Base-by-base conservation (phyloP, 75 land plant species). In the Selaginella tamariscina region DNA sequence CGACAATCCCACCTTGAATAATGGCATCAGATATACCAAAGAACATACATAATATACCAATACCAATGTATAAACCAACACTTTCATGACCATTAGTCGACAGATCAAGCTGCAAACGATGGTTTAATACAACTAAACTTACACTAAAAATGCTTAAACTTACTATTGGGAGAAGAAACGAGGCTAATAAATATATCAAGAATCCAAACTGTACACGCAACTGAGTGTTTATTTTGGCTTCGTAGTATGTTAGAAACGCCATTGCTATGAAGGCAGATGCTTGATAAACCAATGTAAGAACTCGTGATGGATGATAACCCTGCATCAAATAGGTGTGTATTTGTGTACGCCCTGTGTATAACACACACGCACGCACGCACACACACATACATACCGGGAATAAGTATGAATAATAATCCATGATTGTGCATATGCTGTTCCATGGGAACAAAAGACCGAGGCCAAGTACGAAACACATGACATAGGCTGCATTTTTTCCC, bases 401-500 rank as follows among this genome's bases (percentile, higher is more conserved):
- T 24, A 86, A 30, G 21, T 33, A 0, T 32, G 39, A 69, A 56
- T 86, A 93, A 63, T 91, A 91, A 68, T 91, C 97, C 76, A 69
- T 75, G 32, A 93, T 82, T 23, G 98, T 93, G 2, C 89, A 71
- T 82, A 93, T 81, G 71, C 95, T 86, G 67, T 86, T 93, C 98
- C 98, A 93, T 0, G 88, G 31, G 55, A 93, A 71, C 30, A 93
- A 88, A 33, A 75, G 80, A 23, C 98, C 98, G 54, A 71, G 60
- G 39, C 98, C 98, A 13, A 93, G 79, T 65, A 93, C 22, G 88
- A 89, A 89, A 66, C 91, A 93, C 1, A 86, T 77, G 18, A 76
- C 28, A 31, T 84, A 77, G 0, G 82, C 93, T 2, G 2, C 31
- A 33, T 27, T 49, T 54, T 71, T 82, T 23, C 97, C 93, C 89